phyloP scores from a whole-genome alignment of 2,329 filamentous ascomycete species.

The Juglanconis sp. region DNA sequence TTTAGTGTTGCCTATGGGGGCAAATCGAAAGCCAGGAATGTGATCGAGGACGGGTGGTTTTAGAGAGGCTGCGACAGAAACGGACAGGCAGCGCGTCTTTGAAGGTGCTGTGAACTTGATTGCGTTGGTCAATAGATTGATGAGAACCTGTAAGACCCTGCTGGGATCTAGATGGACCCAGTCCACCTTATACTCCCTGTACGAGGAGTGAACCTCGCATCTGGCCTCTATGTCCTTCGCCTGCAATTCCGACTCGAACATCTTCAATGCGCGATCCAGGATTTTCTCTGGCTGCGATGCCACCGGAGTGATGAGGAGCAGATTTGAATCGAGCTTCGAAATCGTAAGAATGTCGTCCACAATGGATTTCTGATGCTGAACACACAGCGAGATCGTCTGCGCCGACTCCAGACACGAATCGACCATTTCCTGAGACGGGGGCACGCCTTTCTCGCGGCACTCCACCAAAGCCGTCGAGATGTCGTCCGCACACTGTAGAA shows the following conservation, averaged over 20 bases:
- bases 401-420: slow-evolving; percentile 51
- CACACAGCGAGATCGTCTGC: slow-evolving; percentile 54
- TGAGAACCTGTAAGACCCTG: slow-evolving; percentile 56
- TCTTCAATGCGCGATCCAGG: slow-evolving; percentile 51
- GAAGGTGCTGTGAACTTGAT: slow-evolving; percentile 53
- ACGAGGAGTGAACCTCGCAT: slow-evolving; percentile 46
- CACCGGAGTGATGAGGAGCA: slow-evolving; percentile 54
- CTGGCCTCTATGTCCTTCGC: slow-evolving; percentile 53
- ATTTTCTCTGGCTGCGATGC: slow-evolving; percentile 50
- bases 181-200: slow-evolving; percentile 45
- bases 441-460: slow-evolving; percentile 23
- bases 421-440: slow-evolving; percentile 32
- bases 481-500: slow-evolving; percentile 56
- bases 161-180: slow-evolving; percentile 57
- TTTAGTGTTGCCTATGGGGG: slow-evolving; percentile 23
- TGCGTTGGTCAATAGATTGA: slow-evolving; percentile 59
- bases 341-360: slow-evolving; percentile 47
- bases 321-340: slow-evolving; percentile 52
- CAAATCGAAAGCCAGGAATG: slow-evolving; percentile 28
- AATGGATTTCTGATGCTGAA: slow-evolving; percentile 54
- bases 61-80: slow-evolving; percentile 46
- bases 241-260: slow-evolving; percentile 56
- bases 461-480: slow-evolving; percentile 33
- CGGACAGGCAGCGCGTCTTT: slow-evolving; percentile 39
- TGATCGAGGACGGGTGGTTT: slow-evolving; percentile 30